Percentiles rank a stretch among this genome's conserved stretches.
These are phyloP conservation scores for Purpureocillium takamizusanense DNA, from an alignment of 2,329 filamentous ascomycete species.

Conservation along the genomic window DNA sequence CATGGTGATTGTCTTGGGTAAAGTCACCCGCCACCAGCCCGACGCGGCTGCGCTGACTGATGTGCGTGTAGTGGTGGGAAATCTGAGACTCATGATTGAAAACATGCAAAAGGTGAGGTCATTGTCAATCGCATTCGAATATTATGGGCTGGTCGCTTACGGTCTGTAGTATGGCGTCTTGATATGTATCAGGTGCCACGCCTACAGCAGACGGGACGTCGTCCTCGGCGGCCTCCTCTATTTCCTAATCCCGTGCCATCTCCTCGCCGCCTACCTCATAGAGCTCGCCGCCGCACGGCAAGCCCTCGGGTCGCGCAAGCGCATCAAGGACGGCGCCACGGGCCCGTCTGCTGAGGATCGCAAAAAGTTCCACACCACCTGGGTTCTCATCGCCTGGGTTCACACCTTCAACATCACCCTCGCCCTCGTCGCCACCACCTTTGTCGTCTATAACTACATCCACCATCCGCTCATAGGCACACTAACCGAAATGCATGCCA, in stretches of 20 bases:
- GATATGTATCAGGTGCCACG: conserved; percentile 84
- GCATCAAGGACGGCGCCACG: conserved; percentile 37
- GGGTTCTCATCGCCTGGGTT: conserved; percentile 70
- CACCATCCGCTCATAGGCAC: conserved; percentile 92
- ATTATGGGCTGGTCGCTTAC: background rate
- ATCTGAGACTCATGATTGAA: conserved; percentile 88
- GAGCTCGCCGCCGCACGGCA: conserved; percentile 75
- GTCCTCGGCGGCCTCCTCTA: conserved; percentile 70
- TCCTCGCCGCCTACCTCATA: conserved; percentile 84
- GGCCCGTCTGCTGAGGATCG: conserved; percentile 47
- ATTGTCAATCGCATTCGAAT: background rate
- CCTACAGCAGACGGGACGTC: conserved; percentile 73
- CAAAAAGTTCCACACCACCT: conserved; percentile 62
- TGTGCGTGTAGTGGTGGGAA: conserved; percentile 64
- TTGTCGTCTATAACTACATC: conserved; percentile 82
- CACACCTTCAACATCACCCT: conserved; percentile 79
- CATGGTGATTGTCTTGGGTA: conserved; percentile 87
- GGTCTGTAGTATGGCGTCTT: conserved; percentile 79
- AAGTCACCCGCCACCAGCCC: conserved; percentile 10
- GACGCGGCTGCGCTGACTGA: conserved; percentile 10
- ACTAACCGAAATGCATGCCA: conserved; percentile 79
- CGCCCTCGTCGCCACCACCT: conserved; percentile 71
- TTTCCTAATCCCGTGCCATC: conserved; percentile 79
- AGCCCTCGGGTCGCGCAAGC: conserved; percentile 59
- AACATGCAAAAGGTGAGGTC: conserved; percentile 78